These are phyloP conservation scores for Rhododendron henanense DNA, from an alignment of 148 eudicot genomes.

Conservation along the genomic window DNA sequence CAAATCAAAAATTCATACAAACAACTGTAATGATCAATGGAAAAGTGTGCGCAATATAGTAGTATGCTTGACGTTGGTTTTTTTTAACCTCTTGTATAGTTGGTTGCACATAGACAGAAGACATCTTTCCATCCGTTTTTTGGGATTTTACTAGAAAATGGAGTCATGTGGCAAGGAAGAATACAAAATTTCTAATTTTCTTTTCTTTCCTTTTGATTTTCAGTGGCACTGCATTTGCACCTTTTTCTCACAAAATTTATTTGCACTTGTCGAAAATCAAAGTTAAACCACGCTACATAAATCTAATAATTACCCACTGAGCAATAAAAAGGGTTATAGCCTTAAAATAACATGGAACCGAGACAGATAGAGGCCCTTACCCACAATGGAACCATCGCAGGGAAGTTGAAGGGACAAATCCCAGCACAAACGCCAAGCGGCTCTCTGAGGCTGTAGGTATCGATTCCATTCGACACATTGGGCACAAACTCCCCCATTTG, in stretches of 20 bases:
- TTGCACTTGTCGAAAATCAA: neutral
- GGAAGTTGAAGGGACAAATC: slow-evolving; percentile 50
- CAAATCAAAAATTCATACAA: neutral
- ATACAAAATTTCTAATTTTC: neutral
- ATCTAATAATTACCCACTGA: neutral
- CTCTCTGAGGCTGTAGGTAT: slow-evolving; percentile 83
- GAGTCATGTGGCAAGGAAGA: neutral
- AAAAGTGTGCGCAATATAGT: neutral
- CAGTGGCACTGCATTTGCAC: neutral
- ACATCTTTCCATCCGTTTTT: neutral
- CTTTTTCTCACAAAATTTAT: neutral
- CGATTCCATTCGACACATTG: slow-evolving; percentile 82
- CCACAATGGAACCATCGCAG: slow-evolving; percentile 58
- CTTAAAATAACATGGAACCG: neutral
- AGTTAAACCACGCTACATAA: neutral
- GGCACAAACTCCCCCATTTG: slow-evolving; percentile 95
- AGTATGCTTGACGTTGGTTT: neutral
- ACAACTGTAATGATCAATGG: neutral
- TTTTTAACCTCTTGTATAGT: neutral
- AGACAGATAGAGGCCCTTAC: slow-evolving; percentile 23
- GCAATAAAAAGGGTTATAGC: neutral
- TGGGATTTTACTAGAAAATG: neutral
- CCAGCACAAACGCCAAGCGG: slow-evolving; percentile 84
- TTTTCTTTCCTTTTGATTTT: neutral
- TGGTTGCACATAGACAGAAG: neutral